Evolutionary conservation across 305 asterid genomes (phyloP), one percentile per base, ranked within the genome.

Genomic region (Striga hermonthica): DNA sequence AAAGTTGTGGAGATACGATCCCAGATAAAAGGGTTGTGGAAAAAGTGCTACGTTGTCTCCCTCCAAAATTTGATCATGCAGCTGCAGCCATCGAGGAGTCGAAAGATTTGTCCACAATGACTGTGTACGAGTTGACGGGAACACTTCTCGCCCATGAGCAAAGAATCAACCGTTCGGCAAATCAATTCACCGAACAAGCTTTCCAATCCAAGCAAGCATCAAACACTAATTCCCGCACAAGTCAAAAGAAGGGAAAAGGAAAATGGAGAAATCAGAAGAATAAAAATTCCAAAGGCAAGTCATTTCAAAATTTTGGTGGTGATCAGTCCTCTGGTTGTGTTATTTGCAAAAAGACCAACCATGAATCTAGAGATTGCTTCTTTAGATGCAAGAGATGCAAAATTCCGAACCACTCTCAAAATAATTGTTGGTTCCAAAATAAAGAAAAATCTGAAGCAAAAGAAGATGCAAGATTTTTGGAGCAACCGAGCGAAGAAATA

Each of bases 1-100:
- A 49, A 13, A 15, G 56, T 7, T 49, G 55, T 48, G 55, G 56
- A 47, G 53, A 47, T 11, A 47, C 53, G 13, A n/a, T 47, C n/a
- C 6, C 4, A 12, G 16, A 48, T 48, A 4, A 48, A 48, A 48
- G 54, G 54, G 54, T 48, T 5, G 28, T 12, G 16, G 15, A 48
- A n/a, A 48, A 48, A 5, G 1, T 12, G n/a, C 1, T 48, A 10
- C 6, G 54, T 3, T 48, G 2, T 16, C 55, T 49, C 0, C 55
- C 55, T n/a, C 22, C 22, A 5, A 6, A 49, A 12, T 4, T 13
- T n/a, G 55, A 49, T 49, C 55, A 48, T 49, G 55, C 55, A 13
- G 7, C 7, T 4, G 16, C 22, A 1, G 7, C 16, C 3, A 49
- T n/a, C 4, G 55, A 49, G 14, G 22, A 12, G 14, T 49, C 3